These are phyloP conservation scores for Hansenula sp. DNA, from an alignment of 1,139 yeast species.

Conservation along the genomic window DNA sequence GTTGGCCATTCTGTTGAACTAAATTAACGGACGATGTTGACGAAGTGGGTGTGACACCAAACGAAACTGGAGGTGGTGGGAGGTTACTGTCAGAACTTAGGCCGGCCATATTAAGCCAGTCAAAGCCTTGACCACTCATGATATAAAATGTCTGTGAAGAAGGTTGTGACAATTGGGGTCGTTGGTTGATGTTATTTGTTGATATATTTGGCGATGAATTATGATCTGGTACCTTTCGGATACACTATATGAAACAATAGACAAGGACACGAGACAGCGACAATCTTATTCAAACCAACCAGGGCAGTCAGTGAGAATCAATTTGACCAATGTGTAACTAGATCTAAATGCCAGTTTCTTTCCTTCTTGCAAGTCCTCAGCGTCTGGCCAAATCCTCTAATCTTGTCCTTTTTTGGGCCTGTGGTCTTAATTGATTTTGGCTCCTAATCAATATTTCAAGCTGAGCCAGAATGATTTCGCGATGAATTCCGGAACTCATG, in stretches of 20 bases:
- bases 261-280: too few relatives aligned
- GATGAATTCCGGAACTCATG: too few relatives aligned
- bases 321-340: too few relatives aligned
- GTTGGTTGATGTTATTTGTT: too few relatives aligned
- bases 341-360: too few relatives aligned
- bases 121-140: conserved; percentile 35
- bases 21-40: conserved; percentile 17
- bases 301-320: too few relatives aligned
- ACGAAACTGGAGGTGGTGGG: conserved; percentile 36
- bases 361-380: too few relatives aligned
- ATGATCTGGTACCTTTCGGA: background rate
- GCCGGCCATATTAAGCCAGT: conserved; percentile 39
- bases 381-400: too few relatives aligned
- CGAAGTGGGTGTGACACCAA: conserved; percentile 26
- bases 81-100: conserved; percentile 21
- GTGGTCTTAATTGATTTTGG: background rate
- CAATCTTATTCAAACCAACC: too few relatives aligned
- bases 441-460: conserved; percentile 1
- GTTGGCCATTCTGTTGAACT: background rate
- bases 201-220: background rate
- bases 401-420: too few relatives aligned
- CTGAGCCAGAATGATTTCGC: background rate
- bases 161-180: too few relatives aligned
- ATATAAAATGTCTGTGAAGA: background rate
- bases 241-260: too few relatives aligned